phyloP scores from a whole-genome alignment of 2,329 filamentous ascomycete species.

The Neocatenulostroma microsporum region DNA sequence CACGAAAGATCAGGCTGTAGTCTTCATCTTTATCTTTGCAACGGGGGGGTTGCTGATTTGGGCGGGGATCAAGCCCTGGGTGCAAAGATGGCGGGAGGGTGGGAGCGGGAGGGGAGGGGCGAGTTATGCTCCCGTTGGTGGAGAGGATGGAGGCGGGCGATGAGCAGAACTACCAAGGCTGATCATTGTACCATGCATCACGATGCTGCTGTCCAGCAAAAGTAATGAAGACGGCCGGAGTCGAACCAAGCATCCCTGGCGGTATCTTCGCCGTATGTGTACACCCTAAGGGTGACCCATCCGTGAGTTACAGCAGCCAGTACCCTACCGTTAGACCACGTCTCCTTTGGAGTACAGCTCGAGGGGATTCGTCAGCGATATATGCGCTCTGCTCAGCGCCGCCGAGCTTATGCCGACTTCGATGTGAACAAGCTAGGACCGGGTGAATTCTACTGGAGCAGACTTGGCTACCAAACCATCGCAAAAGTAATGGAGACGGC shows the following conservation, averaged over 20 bases:
- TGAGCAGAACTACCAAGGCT: no score
- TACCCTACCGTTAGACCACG: slow-evolving; percentile 1
- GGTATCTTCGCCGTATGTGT: not conserved
- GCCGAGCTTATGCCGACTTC: no score
- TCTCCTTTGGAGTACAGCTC: not conserved
- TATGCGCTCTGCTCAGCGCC: no score
- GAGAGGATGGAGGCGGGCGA: no score
- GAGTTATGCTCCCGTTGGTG: slow-evolving; percentile 11
- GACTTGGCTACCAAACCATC: no score
- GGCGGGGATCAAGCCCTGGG: slow-evolving; percentile 53
- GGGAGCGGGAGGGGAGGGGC: slow-evolving; percentile 12
- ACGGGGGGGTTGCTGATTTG: slow-evolving; percentile 54
- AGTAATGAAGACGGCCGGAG: no score
- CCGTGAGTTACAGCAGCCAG: not conserved
- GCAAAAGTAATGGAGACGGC: no score
- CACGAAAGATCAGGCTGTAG: slow-evolving; percentile 58
- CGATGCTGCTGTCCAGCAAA: no score
- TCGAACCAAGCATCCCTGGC: slow-evolving; percentile 1
- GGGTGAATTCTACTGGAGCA: no score
- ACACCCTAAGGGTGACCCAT: not conserved
- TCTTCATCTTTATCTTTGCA: slow-evolving; percentile 58
- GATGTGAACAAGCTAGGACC: no score
- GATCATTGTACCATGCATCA: no score
- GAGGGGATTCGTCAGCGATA: no score
- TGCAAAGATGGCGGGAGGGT: slow-evolving; percentile 50